A percentile compares a stretch with the other conserved stretches of the same genome.
These are phyloP conservation scores for Colletotrichum sp. DNA, from an alignment of 2,329 filamentous ascomycete species.

Conservation along the genomic window DNA sequence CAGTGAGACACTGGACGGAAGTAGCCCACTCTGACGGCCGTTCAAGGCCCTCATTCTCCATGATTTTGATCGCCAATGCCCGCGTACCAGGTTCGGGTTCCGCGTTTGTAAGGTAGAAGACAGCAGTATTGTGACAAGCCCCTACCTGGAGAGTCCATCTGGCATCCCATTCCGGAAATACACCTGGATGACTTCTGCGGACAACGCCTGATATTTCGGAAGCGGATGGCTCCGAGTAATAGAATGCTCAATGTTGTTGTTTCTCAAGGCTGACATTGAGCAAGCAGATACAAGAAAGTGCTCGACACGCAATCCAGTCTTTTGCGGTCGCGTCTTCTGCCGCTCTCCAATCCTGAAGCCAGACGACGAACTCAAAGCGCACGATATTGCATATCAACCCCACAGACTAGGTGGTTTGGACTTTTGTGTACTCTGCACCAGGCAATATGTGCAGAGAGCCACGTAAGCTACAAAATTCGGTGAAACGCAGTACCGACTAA, in stretches of 20 bases:
- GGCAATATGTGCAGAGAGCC: background rate
- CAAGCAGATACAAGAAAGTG: background rate
- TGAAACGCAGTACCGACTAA: background rate
- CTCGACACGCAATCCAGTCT: background rate
- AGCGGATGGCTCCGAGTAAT: background rate
- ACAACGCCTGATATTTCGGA: background rate
- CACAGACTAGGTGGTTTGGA: background rate
- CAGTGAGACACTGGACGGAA: too few species aligned
- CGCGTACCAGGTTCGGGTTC: too few species aligned
- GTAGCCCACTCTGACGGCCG: too few species aligned
- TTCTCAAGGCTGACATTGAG: background rate
- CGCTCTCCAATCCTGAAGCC: background rate
- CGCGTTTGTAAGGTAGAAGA: too few species aligned
- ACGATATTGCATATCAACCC: background rate
- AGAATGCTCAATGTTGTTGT: background rate
- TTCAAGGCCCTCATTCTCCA: too few species aligned
- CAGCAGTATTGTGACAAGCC: too few species aligned
- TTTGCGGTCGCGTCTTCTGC: background rate
- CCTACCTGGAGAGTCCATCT: too few species aligned
- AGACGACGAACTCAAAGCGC: background rate
- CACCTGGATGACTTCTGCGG: background rate
- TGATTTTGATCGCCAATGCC: too few species aligned
- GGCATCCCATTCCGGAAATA: too few species aligned
- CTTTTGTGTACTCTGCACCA: background rate
- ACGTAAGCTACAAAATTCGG: background rate